Evolutionary conservation across 2,329 filamentous ascomycete genomes (phyloP), one percentile per base, ranked within the genome.

Genomic region (Colletotrichum musicola): DNA sequence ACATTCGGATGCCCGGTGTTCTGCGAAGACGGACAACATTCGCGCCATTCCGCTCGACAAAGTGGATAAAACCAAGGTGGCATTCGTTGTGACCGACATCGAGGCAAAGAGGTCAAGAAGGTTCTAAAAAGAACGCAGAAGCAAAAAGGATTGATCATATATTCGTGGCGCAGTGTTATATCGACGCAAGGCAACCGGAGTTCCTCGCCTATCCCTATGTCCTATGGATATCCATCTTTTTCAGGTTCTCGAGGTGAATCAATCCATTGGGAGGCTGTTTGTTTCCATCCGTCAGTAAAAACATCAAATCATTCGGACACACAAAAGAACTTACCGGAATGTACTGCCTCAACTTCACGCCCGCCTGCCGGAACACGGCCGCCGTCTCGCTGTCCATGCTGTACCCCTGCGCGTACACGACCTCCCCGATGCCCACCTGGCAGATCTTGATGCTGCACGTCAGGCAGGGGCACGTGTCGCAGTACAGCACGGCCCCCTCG

Each of bases 381-480:
- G 95, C 94, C 44, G 94, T 93, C 78, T 93, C 89, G 47, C 84
- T 88, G 76, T 99, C 96, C 92, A 99, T 98, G 78, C 95, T 95
- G 78, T 99, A 99, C 27, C 92, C 90, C 77, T 97, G 92, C 72
- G 90, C 95, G 76, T 97, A 99, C 14, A 99, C 95, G 14, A 99
- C 96, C 84, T 99, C 96, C 49, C 89, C 90, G 72, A 99, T 97
- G 18, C 96, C 96, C 7, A 98, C 94, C 82, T 99, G 96, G 22
- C 94, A 93, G 76, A 99, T 98, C 84, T 99, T 99, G 83, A 99
- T 97, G 75, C 94, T 97, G 81, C 96, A 99, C 2, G 96, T 99
- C 79, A 99, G 84, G 78, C 96, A 99, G 4, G 96, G 96, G 80
- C 96, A 99, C 73, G 95, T 98, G 77, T 98, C 93, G 80, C 95